These are phyloP conservation scores for Backusella macrospora DNA, from an alignment of 192 early-diverging fungal genomes.

Conservation along the genomic window DNA sequence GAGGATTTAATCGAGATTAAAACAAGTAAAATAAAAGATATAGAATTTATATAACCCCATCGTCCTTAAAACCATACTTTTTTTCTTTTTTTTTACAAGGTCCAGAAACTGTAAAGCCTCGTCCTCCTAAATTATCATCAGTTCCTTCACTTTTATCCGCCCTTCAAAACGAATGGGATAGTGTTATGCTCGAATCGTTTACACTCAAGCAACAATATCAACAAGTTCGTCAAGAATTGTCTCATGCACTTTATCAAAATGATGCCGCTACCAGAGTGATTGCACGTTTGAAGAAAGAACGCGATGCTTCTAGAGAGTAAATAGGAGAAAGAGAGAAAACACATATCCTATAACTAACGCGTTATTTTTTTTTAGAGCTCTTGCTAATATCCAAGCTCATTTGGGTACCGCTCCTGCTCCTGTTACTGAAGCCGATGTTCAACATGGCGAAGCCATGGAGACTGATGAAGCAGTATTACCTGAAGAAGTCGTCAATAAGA, in stretches of 20 bases:
- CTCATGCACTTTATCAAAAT: constrained; percentile 93
- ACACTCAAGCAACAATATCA: constrained; percentile 91
- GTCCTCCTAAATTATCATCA: constrained; percentile 88
- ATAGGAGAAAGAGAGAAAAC: not conserved
- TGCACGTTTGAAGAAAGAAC: constrained; percentile 87
- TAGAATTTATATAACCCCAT: not conserved
- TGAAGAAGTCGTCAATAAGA: constrained; percentile 50
- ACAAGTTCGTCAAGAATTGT: constrained; percentile 88
- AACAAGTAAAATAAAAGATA: constrained; percentile 46
- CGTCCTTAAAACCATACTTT: too few relatives aligned
- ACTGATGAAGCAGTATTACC: constrained; percentile 50
- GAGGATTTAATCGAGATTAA: constrained; percentile 79
- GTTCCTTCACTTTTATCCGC: constrained; percentile 85
- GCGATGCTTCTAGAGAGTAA: constrained; percentile 85
- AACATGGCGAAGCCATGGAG: constrained; percentile 52
- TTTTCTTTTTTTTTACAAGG: too few relatives aligned
- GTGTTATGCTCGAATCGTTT: constrained; percentile 93
- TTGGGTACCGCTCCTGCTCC: constrained; percentile 48
- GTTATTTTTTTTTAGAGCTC: constrained; percentile 42
- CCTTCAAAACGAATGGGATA: constrained; percentile 97
- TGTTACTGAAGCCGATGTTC: constrained; percentile 15
- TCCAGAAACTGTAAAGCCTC: constrained; percentile 76
- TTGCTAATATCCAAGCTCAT: constrained; percentile 63
- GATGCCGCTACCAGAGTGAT: constrained; percentile 96
- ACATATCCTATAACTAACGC: not conserved